A percentile compares a stretch with the other conserved stretches of the same genome.
Conservation (phyloP, 78 protist species). For the Cyanophora paradoxa region DNA sequence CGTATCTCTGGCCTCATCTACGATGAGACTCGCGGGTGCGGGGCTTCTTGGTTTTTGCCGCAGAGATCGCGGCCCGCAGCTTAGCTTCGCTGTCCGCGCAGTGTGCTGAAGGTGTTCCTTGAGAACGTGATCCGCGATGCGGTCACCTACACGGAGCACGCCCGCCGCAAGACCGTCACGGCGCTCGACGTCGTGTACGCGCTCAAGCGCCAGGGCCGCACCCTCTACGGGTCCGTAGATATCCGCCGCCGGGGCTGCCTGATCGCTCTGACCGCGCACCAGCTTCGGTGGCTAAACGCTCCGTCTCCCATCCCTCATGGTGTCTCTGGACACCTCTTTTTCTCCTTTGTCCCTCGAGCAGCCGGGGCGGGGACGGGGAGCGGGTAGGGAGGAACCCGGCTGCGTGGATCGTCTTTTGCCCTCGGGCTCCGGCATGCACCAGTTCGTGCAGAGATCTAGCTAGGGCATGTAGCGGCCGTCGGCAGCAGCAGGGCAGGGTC, state of each 20-base stretch:
- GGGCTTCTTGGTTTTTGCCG: not conserved
- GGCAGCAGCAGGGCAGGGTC: not conserved
- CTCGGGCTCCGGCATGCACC: too few relatives aligned
- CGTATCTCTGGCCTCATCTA: conserved; percentile 91
- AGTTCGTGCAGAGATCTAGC: not conserved
- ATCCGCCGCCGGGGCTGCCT: too few relatives aligned
- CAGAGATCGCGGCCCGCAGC: not conserved
- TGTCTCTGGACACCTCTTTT: not conserved
- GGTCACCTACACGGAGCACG: conserved; percentile 93
- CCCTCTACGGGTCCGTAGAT: conserved; percentile 93
- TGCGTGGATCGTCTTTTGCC: too few relatives aligned
- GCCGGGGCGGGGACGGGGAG: too few relatives aligned
- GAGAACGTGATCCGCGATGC: conserved; percentile 89
- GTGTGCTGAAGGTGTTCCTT: conserved; percentile 50
- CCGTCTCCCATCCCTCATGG: not conserved
- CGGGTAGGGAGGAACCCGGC: too few relatives aligned
- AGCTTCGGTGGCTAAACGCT: conserved; percentile 39
- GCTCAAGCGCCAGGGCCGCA: conserved; percentile 91
- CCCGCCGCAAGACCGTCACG: conserved; percentile 90
- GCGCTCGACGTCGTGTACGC: conserved; percentile 94
- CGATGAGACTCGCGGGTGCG: conserved; percentile 83
- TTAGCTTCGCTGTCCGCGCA: not conserved
- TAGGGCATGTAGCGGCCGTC: not conserved
- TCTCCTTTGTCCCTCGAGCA: not conserved
- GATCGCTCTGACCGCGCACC: too few relatives aligned